These are phyloP conservation scores for Rhinocladiella mackenziei DNA, from an alignment of 2,329 filamentous ascomycete genomes.

Conservation along the genomic window DNA sequence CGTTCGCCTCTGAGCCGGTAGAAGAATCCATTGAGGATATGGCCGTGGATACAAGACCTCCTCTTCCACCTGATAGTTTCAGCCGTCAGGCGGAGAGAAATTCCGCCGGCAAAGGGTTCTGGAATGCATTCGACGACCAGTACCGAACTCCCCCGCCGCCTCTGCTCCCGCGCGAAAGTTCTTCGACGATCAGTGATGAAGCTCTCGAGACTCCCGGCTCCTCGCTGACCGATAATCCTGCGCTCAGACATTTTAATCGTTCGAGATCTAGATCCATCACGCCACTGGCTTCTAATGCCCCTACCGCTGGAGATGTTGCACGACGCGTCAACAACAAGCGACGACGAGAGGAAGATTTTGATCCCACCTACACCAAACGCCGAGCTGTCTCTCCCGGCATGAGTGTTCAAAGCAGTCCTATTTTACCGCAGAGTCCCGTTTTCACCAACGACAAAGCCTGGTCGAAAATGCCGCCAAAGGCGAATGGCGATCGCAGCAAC, in stretches of 20 bases:
- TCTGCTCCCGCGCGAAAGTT: constrained; percentile 54
- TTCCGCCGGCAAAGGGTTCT: constrained; percentile 68
- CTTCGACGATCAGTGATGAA: constrained; percentile 43
- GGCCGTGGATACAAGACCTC: constrained; percentile 28
- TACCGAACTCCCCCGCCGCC: constrained; percentile 62
- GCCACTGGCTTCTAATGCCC: constrained; percentile 36
- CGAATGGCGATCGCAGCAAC: constrained; percentile 51
- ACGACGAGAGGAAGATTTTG: constrained; percentile 86
- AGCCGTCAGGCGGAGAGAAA: constrained; percentile 70
- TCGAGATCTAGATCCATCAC: constrained; percentile 40
- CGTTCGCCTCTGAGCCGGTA: constrained; percentile 56
- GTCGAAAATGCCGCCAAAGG: constrained; percentile 62
- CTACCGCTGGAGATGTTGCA: constrained; percentile 69
- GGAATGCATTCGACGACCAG: constrained; percentile 73
- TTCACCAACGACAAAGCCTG: constrained; percentile 64
- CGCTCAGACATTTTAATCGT: constrained; percentile 31
- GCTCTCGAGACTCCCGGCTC: constrained; percentile 39
- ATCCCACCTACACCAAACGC: constrained; percentile 77
- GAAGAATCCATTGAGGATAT: constrained; percentile 62
- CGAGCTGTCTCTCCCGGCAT: constrained; percentile 87
- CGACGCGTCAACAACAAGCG: constrained; percentile 76
- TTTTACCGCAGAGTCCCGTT: constrained; percentile 74
- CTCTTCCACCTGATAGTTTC: constrained; percentile 61
- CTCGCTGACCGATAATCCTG: constrained; percentile 22
- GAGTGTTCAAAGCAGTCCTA: constrained; percentile 83